phyloP scores from a whole-genome alignment of 2,329 filamentous ascomycete genomes.

The Chaetomiaceae sp. region DNA sequence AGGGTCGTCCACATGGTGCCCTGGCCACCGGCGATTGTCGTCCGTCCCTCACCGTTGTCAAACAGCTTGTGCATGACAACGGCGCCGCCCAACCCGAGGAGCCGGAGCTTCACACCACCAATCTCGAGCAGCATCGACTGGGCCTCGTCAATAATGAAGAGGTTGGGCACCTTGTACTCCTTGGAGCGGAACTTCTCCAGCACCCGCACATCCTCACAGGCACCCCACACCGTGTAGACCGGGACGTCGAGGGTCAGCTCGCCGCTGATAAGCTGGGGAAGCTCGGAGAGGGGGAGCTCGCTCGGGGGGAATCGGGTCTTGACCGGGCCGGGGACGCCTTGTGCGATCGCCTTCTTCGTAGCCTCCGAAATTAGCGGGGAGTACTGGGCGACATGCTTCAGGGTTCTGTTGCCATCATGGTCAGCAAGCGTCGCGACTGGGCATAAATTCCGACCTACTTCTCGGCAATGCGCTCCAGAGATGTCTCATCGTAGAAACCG shows the following conservation, averaged over 20 bases:
- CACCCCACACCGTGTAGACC: conserved; percentile 98
- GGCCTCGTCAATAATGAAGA: conserved; percentile 97
- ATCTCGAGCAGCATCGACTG: conserved; percentile 93
- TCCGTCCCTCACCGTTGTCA: conserved; percentile 95
- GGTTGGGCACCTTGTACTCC: conserved; percentile 95
- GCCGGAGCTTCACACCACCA: conserved; percentile 89
- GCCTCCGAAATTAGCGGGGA: conserved; percentile 85
- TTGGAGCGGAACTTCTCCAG: conserved; percentile 95
- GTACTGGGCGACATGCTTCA: conserved; percentile 98
- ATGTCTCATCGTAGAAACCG: conserved; percentile 96
- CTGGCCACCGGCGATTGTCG: conserved; percentile 95
- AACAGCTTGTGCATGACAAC: conserved; percentile 99
- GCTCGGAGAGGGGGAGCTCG: conserved; percentile 86
- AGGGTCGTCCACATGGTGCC: conserved; percentile 99
- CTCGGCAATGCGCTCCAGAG: conserved; percentile 93
- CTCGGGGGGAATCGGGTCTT: conserved; percentile 78
- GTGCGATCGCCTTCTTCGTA: conserved; percentile 62
- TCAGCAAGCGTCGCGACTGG: conserved; percentile 14
- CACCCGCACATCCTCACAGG: conserved; percentile 95
- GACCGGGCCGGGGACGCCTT: conserved; percentile 67
- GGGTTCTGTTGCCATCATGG: conserved; percentile 56
- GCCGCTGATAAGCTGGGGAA: conserved; percentile 82
- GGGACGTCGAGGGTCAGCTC: conserved; percentile 89
- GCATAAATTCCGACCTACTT: conserved; percentile 59
- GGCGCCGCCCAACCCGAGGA: conserved; percentile 88